Conservation (phyloP, 2,329 filamentous ascomycete genomes). For the Apiospora aurea region DNA sequence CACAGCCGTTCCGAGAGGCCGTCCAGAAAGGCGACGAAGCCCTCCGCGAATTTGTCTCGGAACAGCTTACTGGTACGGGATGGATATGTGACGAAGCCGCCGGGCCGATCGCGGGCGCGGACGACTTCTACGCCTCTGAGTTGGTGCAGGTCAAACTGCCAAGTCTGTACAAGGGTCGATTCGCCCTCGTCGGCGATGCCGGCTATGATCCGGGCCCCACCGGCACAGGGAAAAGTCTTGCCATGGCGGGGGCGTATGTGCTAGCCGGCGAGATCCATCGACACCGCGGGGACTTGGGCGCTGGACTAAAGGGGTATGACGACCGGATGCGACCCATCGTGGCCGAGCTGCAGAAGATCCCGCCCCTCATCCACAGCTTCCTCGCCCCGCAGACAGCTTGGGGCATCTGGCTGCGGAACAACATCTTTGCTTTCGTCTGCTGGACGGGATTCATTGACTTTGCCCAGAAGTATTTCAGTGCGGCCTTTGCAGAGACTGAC, state of each 20-base stretch:
- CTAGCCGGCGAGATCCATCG: constrained; percentile 59
- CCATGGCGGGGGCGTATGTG: constrained; percentile 60
- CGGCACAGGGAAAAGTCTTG: constrained; percentile 59
- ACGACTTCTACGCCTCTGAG: constrained; percentile 55
- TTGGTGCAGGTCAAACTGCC: constrained; percentile 54
- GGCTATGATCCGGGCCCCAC: constrained; percentile 56
- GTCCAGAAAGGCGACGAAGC: constrained; percentile 39
- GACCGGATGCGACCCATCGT: constrained; percentile 46
- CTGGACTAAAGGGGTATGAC: constrained; percentile 45
- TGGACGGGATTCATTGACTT: constrained; percentile 45
- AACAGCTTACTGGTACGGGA: constrained; percentile 43
- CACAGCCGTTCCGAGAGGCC: constrained; percentile 48
- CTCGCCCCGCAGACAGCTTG: constrained; percentile 53
- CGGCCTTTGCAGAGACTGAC: not conserved
- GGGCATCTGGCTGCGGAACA: constrained; percentile 54
- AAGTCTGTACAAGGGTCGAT: constrained; percentile 52
- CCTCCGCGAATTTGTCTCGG: constrained; percentile 35
- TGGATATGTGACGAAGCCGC: constrained; percentile 33
- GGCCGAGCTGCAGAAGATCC: constrained; percentile 42
- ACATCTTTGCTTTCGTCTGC: constrained; percentile 47
- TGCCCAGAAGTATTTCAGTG: constrained; percentile 39
- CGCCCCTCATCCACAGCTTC: constrained; percentile 42
- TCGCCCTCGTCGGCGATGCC: constrained; percentile 62
- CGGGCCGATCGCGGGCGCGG: constrained; percentile 31
- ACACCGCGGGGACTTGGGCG: constrained; percentile 39